Base-by-base conservation (phyloP, 371 early-diverging fungal species). In the Rhizopus microsporus region DNA sequence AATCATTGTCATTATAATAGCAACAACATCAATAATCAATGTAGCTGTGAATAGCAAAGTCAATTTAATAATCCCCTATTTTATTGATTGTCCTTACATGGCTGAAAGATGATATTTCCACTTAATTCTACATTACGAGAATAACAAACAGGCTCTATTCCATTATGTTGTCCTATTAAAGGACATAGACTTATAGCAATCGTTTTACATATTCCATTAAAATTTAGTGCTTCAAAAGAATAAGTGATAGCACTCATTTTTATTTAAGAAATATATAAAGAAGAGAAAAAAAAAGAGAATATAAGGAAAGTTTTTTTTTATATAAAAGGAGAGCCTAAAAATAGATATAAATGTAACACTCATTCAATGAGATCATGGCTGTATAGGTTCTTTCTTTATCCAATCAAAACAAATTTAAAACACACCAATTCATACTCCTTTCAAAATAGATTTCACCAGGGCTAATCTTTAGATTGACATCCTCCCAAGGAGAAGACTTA, bases 121-220 rank as follows among this genome's bases (percentile, higher is more conserved):
- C 77, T 81, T 29, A 88, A 69, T 63, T 93, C 93, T 54, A 95
- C 90, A 72, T 96, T 96, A 42, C 98, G 85, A 30, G 95, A 89
- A 72, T 95, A 97, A 75, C 97, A 96, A 33, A 77, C 70, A 32
- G 97, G 95, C 64, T 93, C 96, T 48, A 89, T 84, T 30, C 90
- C 92, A 32, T 86, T 78, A n/a, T 68, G 64, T 40, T 72, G 69
- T 34, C 91, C 93, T 56, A 97, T 88, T 43, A 95, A 76, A 35
- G 96, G 94, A 69, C 98, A 97, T 46, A 95, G 69, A 23, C 93
- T 84, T 57, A 95, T 74, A 42, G 91, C 85, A 37, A 91, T 86
- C 31, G 83, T 85, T 53, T 74, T 74, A 73, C 98, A 97, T 53
- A 95, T 88, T 59, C 84, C 84, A 72, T 91, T 86, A 75, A 94